These are phyloP conservation scores for Chalciporus piperatoides DNA, from an alignment of 1,284 basidiomycete species.

Conservation along the genomic window DNA sequence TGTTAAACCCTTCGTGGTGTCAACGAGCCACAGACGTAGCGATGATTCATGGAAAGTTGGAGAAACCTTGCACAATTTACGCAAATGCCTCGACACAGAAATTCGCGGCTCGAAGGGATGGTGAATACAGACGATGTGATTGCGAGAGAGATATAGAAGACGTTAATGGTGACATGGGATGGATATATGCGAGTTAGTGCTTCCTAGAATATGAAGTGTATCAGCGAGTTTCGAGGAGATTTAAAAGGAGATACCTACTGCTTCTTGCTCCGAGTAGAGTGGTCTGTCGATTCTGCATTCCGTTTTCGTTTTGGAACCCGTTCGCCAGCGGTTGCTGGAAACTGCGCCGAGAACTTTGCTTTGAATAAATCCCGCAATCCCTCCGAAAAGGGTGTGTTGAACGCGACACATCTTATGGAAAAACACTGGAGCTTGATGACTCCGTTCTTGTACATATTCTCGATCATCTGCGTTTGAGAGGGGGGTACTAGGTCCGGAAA, in stretches of 20 bases:
- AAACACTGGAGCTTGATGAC: slow-evolving; percentile 31
- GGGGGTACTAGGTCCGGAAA: slow-evolving; percentile 27
- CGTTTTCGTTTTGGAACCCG: slow-evolving; percentile 18
- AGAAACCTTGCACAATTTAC: slow-evolving; percentile 40
- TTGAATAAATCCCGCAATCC: slow-evolving; percentile 14
- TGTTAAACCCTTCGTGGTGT: slow-evolving; percentile 53
- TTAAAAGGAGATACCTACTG: slow-evolving; percentile 3
- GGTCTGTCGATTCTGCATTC: neutral
- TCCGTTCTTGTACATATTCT: slow-evolving; percentile 28
- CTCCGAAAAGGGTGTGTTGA: slow-evolving; percentile 18
- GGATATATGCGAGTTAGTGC: slow-evolving; percentile 4
- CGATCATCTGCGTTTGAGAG: slow-evolving; percentile 27
- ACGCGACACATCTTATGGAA: slow-evolving; percentile 22
- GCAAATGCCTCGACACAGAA: slow-evolving; percentile 54
- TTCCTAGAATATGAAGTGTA: slow-evolving; percentile 8
- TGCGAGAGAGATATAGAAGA: neutral
- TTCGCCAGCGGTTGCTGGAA: neutral
- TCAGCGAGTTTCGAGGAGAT: neutral
- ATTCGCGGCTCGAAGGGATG: slow-evolving; percentile 25
- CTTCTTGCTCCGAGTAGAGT: slow-evolving; percentile 12
- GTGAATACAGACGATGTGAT: slow-evolving; percentile 6
- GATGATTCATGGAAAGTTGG: slow-evolving; percentile 36
- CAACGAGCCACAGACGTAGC: neutral
- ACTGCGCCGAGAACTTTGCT: too few species aligned
- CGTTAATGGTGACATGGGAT: neutral